Evolutionary conservation across 371 early-diverging fungal genomes (phyloP), one percentile per base, ranked within the genome.

Genomic region (Mucor mucedo): DNA sequence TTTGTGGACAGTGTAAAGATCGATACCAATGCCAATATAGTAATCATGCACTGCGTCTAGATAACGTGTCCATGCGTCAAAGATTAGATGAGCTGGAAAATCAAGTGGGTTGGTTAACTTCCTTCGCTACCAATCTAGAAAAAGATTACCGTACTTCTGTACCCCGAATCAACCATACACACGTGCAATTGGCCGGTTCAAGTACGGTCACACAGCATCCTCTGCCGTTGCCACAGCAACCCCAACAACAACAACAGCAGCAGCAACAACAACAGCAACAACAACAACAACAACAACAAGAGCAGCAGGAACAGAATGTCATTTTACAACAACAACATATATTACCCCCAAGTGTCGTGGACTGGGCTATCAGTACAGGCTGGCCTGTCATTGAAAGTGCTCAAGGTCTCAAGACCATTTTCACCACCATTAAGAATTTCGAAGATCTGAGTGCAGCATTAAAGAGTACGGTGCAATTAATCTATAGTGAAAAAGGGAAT

Each of bases 1-100:
- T 44, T 1, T 77, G 77, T 52, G 69, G 65, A 5, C 74, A 71
- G 56, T 77, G 77, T 58, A 63, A 66, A 41, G 60, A 68, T 10
- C 49, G 63, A 58, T 67, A 69, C 45, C 40, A 66, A 3, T 77
- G 77, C 40, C 52, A 40, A 10, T 77, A 77, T 42, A 67, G 75
- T 39, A 71, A 75, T 44, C 62, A 66, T 42, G 63, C 67, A 10
- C 61, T 66, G 28, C 52, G 65, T 10, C 6, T 58, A 14, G 75
- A 75, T 13, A 69, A 66, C 48, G 59, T 55, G 14, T 73, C 77
- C 10, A 57, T 68, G 57, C 52, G 69, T 35, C 68, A 68, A 40
- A 60, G 69, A 52, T 52, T 77, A 55, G 69, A 73, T 28, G 68
- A 66, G 13, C 11, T 71, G 11, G 68, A 77, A 45, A 58, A 63